phyloP scores from a whole-genome alignment of 345 rosid species.

The Brassica juncea region DNA sequence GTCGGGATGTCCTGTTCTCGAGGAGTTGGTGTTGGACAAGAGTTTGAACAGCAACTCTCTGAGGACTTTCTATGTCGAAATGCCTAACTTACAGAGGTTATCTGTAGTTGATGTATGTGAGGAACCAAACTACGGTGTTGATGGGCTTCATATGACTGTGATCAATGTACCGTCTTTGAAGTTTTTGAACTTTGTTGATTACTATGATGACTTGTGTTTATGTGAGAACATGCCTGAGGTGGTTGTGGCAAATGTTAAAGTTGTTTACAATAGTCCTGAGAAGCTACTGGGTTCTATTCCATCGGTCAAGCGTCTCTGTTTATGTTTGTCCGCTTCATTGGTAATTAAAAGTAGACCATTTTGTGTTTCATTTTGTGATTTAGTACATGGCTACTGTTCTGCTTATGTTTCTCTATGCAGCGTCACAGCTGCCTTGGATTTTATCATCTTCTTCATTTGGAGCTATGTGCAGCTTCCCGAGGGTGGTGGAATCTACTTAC shows the following conservation, averaged over 20 bases:
- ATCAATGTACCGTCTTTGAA: not conserved
- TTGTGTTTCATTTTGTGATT: not conserved
- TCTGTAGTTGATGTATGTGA: not conserved
- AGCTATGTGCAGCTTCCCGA: not conserved
- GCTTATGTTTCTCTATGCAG: not conserved
- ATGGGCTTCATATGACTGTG: not conserved
- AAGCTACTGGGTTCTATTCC: slow-evolving; percentile 11
- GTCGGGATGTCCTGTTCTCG: not conserved
- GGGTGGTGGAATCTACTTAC: not conserved
- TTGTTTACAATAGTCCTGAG: not conserved
- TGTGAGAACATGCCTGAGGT: slow-evolving; percentile 15
- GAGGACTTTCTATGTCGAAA: not conserved
- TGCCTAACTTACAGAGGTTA: not conserved
- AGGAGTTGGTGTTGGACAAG: not conserved
- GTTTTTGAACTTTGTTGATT: not conserved
- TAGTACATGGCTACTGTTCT: not conserved
- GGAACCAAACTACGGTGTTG: not conserved
- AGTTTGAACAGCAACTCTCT: not conserved
- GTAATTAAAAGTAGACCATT: not conserved
- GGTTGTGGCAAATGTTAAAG: slow-evolving; percentile 13
- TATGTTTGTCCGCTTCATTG: not conserved
- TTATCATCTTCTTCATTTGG: not conserved
- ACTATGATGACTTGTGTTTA: not conserved
- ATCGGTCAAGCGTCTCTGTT: slow-evolving; percentile 22
- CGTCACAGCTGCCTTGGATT: not conserved